Evolutionary conservation across 2,329 filamentous ascomycete genomes (phyloP).

Genomic region (Pseudogymnoascus sp.): DNA sequence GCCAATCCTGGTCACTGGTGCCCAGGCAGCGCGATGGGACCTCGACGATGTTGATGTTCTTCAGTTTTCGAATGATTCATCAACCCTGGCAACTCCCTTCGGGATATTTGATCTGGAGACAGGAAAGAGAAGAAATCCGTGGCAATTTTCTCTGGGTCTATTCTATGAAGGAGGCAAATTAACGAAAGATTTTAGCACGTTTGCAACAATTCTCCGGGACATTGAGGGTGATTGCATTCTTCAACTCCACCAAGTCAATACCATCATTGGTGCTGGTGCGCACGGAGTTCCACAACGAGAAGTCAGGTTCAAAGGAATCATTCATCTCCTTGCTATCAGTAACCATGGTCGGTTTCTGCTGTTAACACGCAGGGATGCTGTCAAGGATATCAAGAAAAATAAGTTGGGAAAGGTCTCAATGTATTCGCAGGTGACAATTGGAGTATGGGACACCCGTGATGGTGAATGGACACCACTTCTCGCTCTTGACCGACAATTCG

Average conservation of each 20-base stretch:
- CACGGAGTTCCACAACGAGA: neutral
- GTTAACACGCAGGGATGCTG: neutral
- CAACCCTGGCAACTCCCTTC: neutral
- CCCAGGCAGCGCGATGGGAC: neutral
- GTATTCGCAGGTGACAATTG: neutral
- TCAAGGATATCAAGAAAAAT: neutral
- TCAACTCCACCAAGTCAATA: neutral
- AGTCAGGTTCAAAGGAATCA: neutral
- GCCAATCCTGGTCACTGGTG: neutral
- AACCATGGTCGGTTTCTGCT: conserved; percentile 7
- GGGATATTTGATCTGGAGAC: neutral
- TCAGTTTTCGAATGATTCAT: conserved; percentile 1
- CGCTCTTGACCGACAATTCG: neutral
- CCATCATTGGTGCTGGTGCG: neutral
- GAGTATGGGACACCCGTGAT: neutral
- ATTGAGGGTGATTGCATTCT: neutral
- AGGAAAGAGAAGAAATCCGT: neutral
- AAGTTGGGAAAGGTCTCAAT: neutral
- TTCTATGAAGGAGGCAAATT: neutral
- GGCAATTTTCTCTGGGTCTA: neutral
- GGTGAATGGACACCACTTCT: conserved; percentile 1
- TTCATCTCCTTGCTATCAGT: conserved; percentile 7
- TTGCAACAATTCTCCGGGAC: neutral
- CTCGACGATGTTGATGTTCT: conserved; percentile 9
- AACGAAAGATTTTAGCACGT: neutral